These are phyloP conservation scores for Tolypocladium capitatum DNA, from an alignment of 2,329 filamentous ascomycete species.

Conservation along the genomic window DNA sequence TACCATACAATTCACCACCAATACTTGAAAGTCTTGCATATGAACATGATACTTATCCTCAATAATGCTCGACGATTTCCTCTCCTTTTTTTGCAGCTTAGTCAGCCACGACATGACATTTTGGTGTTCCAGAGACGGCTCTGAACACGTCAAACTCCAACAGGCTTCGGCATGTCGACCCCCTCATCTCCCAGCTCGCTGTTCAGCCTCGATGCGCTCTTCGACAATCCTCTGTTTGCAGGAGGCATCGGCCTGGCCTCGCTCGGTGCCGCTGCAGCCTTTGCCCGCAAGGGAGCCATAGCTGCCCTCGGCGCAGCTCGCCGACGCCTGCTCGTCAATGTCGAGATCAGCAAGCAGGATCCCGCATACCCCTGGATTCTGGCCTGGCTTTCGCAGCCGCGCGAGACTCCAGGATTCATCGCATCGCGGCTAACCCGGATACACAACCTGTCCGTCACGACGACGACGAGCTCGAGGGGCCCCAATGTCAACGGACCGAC, in stretches of 20 bases:
- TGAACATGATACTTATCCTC: background rate
- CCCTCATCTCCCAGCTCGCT: slow-evolving; percentile 17
- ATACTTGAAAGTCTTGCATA: background rate
- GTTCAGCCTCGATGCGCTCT: slow-evolving; percentile 42
- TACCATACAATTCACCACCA: background rate
- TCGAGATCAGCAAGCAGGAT: slow-evolving; percentile 92
- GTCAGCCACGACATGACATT: slow-evolving; percentile 1
- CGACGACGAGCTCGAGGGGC: slow-evolving; percentile 45
- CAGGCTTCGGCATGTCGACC: slow-evolving; percentile 16
- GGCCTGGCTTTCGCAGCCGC: slow-evolving; percentile 82
- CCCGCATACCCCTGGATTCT: slow-evolving; percentile 89
- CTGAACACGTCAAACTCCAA: background rate
- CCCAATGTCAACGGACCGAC: slow-evolving; percentile 50
- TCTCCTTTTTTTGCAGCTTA: too few relatives aligned
- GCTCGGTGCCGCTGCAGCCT: slow-evolving; percentile 67
- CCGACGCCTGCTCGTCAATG: slow-evolving; percentile 78
- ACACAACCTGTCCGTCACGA: slow-evolving; percentile 46
- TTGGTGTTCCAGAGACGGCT: background rate
- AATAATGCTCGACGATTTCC: background rate
- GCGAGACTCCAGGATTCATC: slow-evolving; percentile 47
- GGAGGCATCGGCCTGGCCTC: slow-evolving; percentile 83
- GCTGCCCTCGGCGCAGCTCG: slow-evolving; percentile 62
- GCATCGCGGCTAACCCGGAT: slow-evolving; percentile 44
- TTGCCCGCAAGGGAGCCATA: slow-evolving; percentile 66
- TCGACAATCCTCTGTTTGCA: slow-evolving; percentile 50